A percentile compares a stretch with the other conserved stretches of the same genome.
phyloP scores from a whole-genome alignment of 1,284 basidiomycete genomes.

The Puccinia brachypodii region DNA sequence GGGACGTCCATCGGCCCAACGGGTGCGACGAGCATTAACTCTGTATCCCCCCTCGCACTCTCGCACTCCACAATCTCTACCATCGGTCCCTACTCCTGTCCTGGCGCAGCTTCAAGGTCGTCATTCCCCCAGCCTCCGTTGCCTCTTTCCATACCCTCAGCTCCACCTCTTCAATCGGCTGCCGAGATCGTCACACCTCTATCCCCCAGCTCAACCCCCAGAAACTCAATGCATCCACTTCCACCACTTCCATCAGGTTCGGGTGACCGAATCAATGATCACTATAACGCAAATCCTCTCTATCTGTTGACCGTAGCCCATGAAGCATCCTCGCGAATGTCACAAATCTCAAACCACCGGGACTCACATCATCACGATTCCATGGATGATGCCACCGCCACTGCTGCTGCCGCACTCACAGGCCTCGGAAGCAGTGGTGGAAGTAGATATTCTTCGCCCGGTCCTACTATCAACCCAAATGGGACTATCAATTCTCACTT shows the following conservation, averaged over 20 bases:
- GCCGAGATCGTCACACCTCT: slow-evolving; percentile 14
- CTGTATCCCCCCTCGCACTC: slow-evolving; percentile 12
- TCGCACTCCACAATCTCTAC: neutral
- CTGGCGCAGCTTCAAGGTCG: neutral
- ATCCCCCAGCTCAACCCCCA: slow-evolving; percentile 1
- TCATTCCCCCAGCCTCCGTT: slow-evolving; percentile 2
- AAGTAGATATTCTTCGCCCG: slow-evolving; percentile 44
- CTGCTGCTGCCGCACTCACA: slow-evolving; percentile 41
- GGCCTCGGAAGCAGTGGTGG: slow-evolving; percentile 42
- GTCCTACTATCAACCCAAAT: slow-evolving; percentile 14
- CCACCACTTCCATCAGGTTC: neutral
- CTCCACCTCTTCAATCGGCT: slow-evolving; percentile 1
- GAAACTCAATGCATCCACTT: slow-evolving; percentile 1
- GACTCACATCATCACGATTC: slow-evolving; percentile 12
- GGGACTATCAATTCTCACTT: slow-evolving; percentile 50
- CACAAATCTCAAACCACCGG: slow-evolving; percentile 1
- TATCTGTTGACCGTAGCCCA: slow-evolving; percentile 44
- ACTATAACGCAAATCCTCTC: slow-evolving; percentile 27
- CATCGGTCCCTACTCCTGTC: neutral
- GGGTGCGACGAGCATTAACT: neutral
- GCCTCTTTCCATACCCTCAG: neutral
- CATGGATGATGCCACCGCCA: slow-evolving; percentile 41
- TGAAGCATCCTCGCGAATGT: slow-evolving; percentile 28
- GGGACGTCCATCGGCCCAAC: slow-evolving; percentile 12
- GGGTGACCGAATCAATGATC: slow-evolving; percentile 7